Evolutionary conservation across 345 rosid species (phyloP).

Genomic region (Rhodomyrtus tomentosa): DNA sequence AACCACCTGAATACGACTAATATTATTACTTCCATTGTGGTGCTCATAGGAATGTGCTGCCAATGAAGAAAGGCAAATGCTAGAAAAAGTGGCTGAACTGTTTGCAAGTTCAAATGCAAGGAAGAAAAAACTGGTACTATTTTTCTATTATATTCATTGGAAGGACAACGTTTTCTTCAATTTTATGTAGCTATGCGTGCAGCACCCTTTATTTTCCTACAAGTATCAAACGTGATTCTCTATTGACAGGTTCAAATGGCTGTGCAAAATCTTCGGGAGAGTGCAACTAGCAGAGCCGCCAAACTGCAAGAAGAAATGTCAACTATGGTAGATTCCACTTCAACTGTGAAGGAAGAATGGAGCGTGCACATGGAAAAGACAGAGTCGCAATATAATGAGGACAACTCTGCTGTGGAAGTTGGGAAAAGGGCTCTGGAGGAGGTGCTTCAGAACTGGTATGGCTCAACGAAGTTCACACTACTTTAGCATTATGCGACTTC

Average conservation of each 20-base stretch:
- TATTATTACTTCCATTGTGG: background rate
- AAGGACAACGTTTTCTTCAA: background rate
- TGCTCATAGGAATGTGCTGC: constrained; percentile 64
- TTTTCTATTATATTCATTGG: background rate
- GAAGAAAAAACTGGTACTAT: constrained; percentile 75
- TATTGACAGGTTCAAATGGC: constrained; percentile 72
- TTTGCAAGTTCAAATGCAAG: constrained; percentile 72
- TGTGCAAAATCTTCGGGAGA: constrained; percentile 73
- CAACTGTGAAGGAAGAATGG: constrained; percentile 74
- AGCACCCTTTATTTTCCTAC: background rate
- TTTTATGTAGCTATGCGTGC: background rate
- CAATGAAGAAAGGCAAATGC: constrained; percentile 72
- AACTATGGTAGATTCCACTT: constrained; percentile 78
- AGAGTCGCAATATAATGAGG: constrained; percentile 59
- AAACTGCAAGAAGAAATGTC: constrained; percentile 85
- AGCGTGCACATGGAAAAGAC: constrained; percentile 64
- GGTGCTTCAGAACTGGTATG: constrained; percentile 79
- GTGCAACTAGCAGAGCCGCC: constrained; percentile 59
- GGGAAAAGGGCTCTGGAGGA: constrained; percentile 74
- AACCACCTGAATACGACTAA: background rate
- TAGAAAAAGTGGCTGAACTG: constrained; percentile 86
- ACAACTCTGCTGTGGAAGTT: constrained; percentile 57
- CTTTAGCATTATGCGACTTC: background rate
- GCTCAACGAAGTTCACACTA: background rate
- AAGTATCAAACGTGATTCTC: background rate